Evolutionary conservation across 2,329 filamentous ascomycete genomes (phyloP), one percentile per base, ranked within the genome.

Genomic region (Xylariaceae sp.): DNA sequence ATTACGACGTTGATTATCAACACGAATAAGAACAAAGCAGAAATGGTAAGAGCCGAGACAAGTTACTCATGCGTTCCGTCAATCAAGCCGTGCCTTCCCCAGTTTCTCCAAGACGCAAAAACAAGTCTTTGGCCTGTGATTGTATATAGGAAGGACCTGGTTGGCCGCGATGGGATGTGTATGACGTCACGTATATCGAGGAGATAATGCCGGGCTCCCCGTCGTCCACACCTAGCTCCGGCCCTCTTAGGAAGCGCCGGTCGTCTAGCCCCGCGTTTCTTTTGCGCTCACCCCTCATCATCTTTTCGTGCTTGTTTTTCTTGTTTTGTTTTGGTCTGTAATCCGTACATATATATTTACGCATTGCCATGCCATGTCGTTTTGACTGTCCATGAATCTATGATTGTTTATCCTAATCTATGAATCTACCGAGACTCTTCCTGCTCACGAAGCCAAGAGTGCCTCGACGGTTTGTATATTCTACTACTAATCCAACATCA

Each of bases 371-470:
- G 17, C 17, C 23, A 30, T 30, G 23, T 30, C 23, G 23, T 30
- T 4, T 30, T 30, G 23, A 5, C 23, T 11, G 9, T 41, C 7
- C 48, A 51, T 35, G 11, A n/a, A n/a, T 15, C 13, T 45, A 3
- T n/a, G 41, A 6, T 45, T 45, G 3, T 15, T 11, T 34, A n/a
- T 2, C 2, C 7, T 3, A 8, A n/a, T 64, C 66, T 60, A 69
- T 69, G 68, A 70, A 67, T 70, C 35, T 59, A n/a, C 39, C 63
- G 53, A 67, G 64, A 60, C 17, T 45, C n/a, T 34, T 65, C 18
- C 44, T 64, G 15, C 53, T 61, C 57, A 52, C 59, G 37, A 59
- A 53, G 59, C 41, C 57, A 49, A 61, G 56, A 51, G 48, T 56
- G 58, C 53, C 58, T 37, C 59, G 62, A 57, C 52, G 49, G 34